Evolutionary conservation across 148 eudicot genomes (phyloP), one percentile per base, ranked within the genome.

Genomic region (Rhododendron ferrugineum): DNA sequence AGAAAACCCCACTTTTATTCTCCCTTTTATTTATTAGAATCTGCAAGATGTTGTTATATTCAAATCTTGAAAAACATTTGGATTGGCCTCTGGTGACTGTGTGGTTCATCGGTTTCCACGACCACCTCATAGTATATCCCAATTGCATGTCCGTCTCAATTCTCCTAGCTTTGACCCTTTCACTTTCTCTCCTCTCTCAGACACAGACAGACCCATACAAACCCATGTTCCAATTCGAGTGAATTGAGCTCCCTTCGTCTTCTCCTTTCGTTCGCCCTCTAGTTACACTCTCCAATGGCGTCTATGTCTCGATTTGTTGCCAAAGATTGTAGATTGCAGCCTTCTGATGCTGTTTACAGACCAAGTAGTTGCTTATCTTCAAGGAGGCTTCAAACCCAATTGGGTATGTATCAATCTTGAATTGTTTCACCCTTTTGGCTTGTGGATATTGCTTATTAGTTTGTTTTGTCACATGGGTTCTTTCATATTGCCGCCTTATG

Each of bases 281-380:
- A 15, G 68, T 36, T n/a, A 32, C 66, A 20, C 8, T 70, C 47
- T 83, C 22, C 80, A 85, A 94, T 92, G 94, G 93, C 94, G 64
- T 90, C 93, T 32, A 87, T 94, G 68, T 91, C 92, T 50, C 88
- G 91, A 66, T 88, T 88, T 83, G 73, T 89, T 77, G 85, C 89
- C 28, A 90, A 91, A 87, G 93, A 90, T 80, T 92, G 87, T 85
- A 89, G 85, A 62, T 88, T 92, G 62, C 90, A 82, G 86, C 87
- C 87, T 22, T 56, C 42, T 86, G 88, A 87, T 84, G 87, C 89
- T 85, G 42, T 89, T 90, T 87, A 79, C 78, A 89, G 89, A 72
- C 87, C 91, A 84, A 89, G 44, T 66, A 73, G 75, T 82, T 60
- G 81, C 10, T 78, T 81, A 80, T 22, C 87, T 66, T 58, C 86